phyloP scores from a whole-genome alignment of 768 basidiomycete species.

The Xerocomus spinulosus region DNA sequence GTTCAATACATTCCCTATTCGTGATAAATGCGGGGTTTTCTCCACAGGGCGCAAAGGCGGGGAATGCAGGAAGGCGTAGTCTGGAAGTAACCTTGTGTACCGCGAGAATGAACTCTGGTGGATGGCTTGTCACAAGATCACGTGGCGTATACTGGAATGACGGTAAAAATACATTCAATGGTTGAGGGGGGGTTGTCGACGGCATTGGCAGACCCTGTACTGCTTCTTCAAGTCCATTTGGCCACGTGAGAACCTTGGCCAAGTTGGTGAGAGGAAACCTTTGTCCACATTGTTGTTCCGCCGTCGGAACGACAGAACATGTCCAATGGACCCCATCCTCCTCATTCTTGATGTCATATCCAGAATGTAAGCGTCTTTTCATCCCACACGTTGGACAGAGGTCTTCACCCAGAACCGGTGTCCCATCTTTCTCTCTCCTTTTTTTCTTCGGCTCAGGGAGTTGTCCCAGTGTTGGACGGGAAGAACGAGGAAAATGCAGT shows the following conservation, averaged over 20 bases:
- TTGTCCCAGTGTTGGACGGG: constrained; percentile 7
- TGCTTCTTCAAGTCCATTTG: constrained; percentile 15
- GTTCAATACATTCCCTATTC: constrained; percentile 20
- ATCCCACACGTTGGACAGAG: constrained; percentile 27
- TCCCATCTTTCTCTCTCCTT: constrained; percentile 21
- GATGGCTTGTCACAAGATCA: constrained; percentile 18
- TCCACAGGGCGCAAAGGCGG: constrained; percentile 9
- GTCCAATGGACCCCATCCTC: constrained; percentile 15
- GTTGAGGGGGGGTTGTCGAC: constrained; percentile 2
- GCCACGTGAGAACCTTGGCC: constrained; percentile 10
- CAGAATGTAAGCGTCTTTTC: constrained; percentile 26
- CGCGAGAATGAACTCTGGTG: constrained; percentile 29
- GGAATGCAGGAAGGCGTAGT: constrained; percentile 21
- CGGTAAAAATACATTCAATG: constrained; percentile 4
- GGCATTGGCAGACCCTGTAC: constrained; percentile 8
- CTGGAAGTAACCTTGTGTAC: constrained; percentile 21
- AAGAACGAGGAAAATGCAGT: constrained; percentile 35
- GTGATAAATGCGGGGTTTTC: constrained; percentile 5
- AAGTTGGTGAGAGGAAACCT: constrained; percentile 20
- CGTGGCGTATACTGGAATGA: constrained; percentile 17
- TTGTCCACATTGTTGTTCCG: constrained; percentile 17
- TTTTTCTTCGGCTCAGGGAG: constrained; percentile 22
- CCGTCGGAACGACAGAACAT: constrained; percentile 21
- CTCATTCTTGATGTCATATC: constrained; percentile 22
- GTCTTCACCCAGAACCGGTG: constrained; percentile 20